These are phyloP conservation scores for Boletus pseudopeckii DNA, from an alignment of 768 basidiomycete genomes.

Conservation along the genomic window DNA sequence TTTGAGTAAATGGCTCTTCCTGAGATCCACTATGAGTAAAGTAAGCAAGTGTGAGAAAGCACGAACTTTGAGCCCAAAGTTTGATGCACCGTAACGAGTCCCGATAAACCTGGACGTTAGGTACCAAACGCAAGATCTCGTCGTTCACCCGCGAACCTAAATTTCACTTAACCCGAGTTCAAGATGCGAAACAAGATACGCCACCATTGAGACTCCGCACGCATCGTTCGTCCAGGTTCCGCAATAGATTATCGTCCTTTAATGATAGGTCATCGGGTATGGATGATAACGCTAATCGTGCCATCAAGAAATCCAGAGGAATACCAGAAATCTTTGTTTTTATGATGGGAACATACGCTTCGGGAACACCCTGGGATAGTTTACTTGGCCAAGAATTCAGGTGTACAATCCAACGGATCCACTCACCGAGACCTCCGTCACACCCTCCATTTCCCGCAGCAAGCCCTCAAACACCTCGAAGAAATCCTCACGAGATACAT, in stretches of 20 bases:
- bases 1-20: constrained; percentile 97
- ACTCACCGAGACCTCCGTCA: constrained; percentile 85
- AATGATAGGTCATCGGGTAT: constrained; percentile 92
- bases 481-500: constrained; percentile 94
- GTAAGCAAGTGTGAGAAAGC: not conserved
- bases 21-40: constrained; percentile 31
- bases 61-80: constrained; percentile 92
- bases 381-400: constrained; percentile 2
- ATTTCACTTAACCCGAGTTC: constrained; percentile 10
- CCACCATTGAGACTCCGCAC: constrained; percentile 90
- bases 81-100: constrained; percentile 95
- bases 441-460: constrained; percentile 80
- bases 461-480: constrained; percentile 88
- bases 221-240: constrained; percentile 91
- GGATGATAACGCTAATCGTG: constrained; percentile 77
- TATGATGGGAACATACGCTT: constrained; percentile 95
- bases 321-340: constrained; percentile 89
- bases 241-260: constrained; percentile 85
- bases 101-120: constrained; percentile 91
- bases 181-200: constrained; percentile 5
- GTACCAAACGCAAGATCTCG: constrained; percentile 91
- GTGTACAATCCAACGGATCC: not conserved
- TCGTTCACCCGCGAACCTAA: constrained; percentile 93
- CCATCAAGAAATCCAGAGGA: constrained; percentile 92
- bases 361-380: constrained; percentile 77